Base-by-base conservation (phyloP, 2,329 filamentous ascomycete species). In the Fusarium continuum region DNA sequence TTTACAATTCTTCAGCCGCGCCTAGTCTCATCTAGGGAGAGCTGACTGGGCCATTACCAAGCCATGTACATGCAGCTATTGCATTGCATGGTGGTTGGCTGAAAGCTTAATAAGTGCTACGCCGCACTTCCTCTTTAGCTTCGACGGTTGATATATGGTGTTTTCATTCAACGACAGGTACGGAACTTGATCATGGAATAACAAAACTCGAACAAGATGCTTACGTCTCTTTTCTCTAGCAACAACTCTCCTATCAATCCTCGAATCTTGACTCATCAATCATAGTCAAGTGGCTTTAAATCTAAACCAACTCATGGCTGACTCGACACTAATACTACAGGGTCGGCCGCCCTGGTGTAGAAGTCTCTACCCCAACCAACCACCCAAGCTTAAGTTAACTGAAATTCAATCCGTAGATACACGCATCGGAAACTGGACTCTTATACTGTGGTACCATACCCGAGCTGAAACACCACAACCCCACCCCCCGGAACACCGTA, bases 31-130 rank as follows among this genome's bases (percentile, higher is more conserved):
- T 40, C 10, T 6, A 36, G 17, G 45, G 47, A 51, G 64, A 58
- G 64, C 59, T 68, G 48, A 70, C 61, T 53, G 52, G 65, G n/a
- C 46, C 14, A 67, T 69, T 65, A 69, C 67, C 57, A 69, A 69
- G 52, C 46, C 43, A 43, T 47, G 22, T 28, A 34, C 36, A 56
- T 65, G 50, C 55, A 65, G 22, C 14, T 52, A 46, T 26, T 45
- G n/a, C n/a, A n/a, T 16, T 19, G 32, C 19, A 26, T 47, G 23
- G 28, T 31, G 55, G 34, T 60, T 53, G 39, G 55, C 17, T 31
- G 19, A 38, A n/a, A 45, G 43, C 25, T 50, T 35, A 14, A 29
- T 35, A 14, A 29, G 6, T 26, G 35, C 11, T 31, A 41, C 34
- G 40, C 31, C 20, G 32, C 17, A 13, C 17, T n/a, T n/a, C n/a